Evolutionary conservation across 1,284 basidiomycete genomes (phyloP).

Genomic region (Singerocomus rubriflavus): DNA sequence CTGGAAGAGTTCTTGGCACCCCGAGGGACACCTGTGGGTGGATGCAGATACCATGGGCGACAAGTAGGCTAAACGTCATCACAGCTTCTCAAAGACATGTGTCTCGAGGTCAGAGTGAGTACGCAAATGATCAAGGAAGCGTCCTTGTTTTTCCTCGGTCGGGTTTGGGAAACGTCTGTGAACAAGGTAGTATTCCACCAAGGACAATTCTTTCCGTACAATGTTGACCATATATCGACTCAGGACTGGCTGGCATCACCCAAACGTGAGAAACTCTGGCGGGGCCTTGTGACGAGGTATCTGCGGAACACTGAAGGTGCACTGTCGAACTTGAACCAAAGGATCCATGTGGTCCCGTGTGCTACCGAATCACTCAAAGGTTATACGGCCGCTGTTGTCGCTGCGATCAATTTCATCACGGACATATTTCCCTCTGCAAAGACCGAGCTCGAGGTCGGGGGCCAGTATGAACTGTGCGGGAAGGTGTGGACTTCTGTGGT

Average conservation of each 20-base stretch:
- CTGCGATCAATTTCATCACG: constrained; percentile 22
- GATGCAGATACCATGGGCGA: not conserved
- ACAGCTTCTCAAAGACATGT: constrained; percentile 19
- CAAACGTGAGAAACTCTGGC: constrained; percentile 25
- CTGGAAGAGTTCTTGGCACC: constrained; percentile 21
- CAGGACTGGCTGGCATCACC: constrained; percentile 27
- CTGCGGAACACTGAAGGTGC: constrained; percentile 25
- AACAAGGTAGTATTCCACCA: constrained; percentile 13
- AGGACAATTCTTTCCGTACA: not conserved
- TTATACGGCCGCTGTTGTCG: constrained; percentile 17
- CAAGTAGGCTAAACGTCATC: constrained; percentile 5
- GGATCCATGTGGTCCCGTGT: constrained; percentile 17
- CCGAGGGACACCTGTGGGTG: constrained; percentile 15
- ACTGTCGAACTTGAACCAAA: constrained; percentile 14
- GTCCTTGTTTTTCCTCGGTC: constrained; percentile 24
- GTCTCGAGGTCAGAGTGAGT: constrained; percentile 18
- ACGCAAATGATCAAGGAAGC: constrained; percentile 27
- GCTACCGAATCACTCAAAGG: constrained; percentile 13
- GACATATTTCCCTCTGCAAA: constrained; percentile 20
- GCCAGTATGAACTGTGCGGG: constrained; percentile 23
- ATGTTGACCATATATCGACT: not conserved
- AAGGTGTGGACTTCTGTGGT: constrained; percentile 21
- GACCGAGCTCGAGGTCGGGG: constrained; percentile 12
- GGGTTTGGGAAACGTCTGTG: constrained; percentile 1
- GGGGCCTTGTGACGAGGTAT: constrained; percentile 25